Base-by-base conservation (phyloP, 108 stramenopile species). In the Phaeodactylum tricornutum region DNA sequence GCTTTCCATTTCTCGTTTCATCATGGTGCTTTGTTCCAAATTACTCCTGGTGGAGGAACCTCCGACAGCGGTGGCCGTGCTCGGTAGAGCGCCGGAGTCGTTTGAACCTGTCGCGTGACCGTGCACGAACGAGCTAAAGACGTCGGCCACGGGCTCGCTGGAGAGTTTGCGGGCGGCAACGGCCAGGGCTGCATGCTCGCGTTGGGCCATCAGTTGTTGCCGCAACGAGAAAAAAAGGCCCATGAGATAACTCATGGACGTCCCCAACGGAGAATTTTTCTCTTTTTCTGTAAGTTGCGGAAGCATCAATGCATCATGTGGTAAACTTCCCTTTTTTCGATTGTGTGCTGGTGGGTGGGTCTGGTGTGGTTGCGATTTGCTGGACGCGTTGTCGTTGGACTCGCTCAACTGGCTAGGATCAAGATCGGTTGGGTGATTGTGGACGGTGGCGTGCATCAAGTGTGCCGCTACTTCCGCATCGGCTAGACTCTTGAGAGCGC, bases 1-100 rank as follows among this genome's bases (percentile, higher is more conserved):
- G 26, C 57, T 69, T 25, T 79, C 58, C 87, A 90, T 90, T 32
- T 90, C 83, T 46, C 79, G 80, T 40, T 85, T 82, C 87, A 90
- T 90, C 46, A 75, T 58, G 22, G 52, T 80, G 28, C 61, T 80
- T 36, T 77, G 80, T 56, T 90, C 81, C 23, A 81, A 40, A 26
- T 73, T 79, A 1, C 59, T 65, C 28, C 66, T 35, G 3, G 56
- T 64, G 16, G 57, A 35, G 37, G 53, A 14, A 30, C 47, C 21
- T 11, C 17, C 28, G 12, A 15, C 42, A 5, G 46, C 28, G 4
- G 46, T 29, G 4, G 46, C 46, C 4, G 46, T 15, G 15, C n/a
- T 26, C 16, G 16, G 16, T 5, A 20, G 9, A 41, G 39, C 39
- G 4, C 19, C 21, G 6, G 5, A n/a, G 5, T 20, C 6, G 14